Evolutionary conservation across 805 yeast species (phyloP).

Genomic region (Candida sakaeoensis): DNA sequence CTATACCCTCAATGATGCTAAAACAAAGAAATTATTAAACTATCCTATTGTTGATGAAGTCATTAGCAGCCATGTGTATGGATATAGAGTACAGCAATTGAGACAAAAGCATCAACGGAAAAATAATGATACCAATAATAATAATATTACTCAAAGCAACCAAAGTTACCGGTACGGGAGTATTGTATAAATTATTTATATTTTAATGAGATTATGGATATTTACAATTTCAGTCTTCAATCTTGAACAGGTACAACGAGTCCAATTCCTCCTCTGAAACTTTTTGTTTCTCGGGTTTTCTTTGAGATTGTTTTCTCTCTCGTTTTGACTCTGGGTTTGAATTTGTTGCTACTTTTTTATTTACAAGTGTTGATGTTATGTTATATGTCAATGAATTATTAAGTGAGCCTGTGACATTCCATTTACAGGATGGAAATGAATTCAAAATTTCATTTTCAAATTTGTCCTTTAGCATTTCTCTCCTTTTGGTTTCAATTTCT

Average conservation of each 20-base stretch:
- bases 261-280: conserved; percentile 33
- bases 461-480: conserved; percentile 26
- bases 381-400: conserved; percentile 25
- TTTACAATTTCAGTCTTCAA: conserved; percentile 27
- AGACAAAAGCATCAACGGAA: conserved; percentile 15
- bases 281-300: conserved; percentile 5
- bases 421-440: conserved; percentile 16
- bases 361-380: conserved; percentile 14
- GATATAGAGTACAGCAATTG: conserved; percentile 38
- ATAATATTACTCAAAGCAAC: conserved; percentile 4
- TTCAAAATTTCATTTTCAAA: conserved; percentile 22
- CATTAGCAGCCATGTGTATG: conserved; percentile 37
- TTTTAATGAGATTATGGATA: background rate
- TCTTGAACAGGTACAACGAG: conserved; percentile 36
- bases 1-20: conserved; percentile 30
- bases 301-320: conserved; percentile 10
- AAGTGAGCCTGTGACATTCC: conserved; percentile 9
- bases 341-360: conserved; percentile 1
- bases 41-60: conserved; percentile 44
- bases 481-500: conserved; percentile 19
- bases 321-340: conserved; percentile 15
- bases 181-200: conserved; percentile 16
- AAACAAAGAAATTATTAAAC: conserved; percentile 32
- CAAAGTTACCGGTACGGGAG: conserved; percentile 24
- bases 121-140: conserved; percentile 2